Percentiles rank a stretch among this genome's conserved stretches.
Evolutionary conservation across 73 alveolate genomes (phyloP).

Genomic region (Paraurostyla sp.): DNA sequence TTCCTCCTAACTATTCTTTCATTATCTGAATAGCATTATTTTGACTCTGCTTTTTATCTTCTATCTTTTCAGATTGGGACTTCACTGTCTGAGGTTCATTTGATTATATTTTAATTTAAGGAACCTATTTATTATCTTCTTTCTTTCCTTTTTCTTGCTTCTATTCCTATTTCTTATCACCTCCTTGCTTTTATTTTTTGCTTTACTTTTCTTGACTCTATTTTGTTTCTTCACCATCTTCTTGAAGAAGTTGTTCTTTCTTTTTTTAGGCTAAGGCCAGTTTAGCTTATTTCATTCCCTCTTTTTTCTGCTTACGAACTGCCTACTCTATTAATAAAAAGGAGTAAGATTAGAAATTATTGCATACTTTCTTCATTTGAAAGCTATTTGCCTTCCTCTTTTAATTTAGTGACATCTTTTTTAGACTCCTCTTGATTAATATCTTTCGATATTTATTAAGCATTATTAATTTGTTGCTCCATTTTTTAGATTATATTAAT

Average conservation of each 20-base stretch:
- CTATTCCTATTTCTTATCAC: not conserved
- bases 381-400: not conserved
- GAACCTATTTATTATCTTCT: not conserved
- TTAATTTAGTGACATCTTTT: not conserved
- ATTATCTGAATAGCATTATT: too few species aligned
- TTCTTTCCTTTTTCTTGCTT: not conserved
- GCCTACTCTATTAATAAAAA: constrained; percentile 27
- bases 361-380: constrained; percentile 47
- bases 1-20: too few species aligned
- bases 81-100: not conserved
- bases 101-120: not conserved
- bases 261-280: not conserved
- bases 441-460: too few species aligned
- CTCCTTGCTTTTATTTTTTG: not conserved
- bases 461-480: too few species aligned
- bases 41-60: too few species aligned
- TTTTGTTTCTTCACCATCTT: not conserved
- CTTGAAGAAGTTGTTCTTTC: not conserved
- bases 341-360: not conserved
- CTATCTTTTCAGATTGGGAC: constrained; percentile 17
- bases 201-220: not conserved
- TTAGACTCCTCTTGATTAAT: not conserved
- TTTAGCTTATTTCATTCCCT: not conserved
- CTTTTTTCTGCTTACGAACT: constrained; percentile 27
- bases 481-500: too few species aligned